A percentile compares a stretch with the other conserved stretches of the same genome.
Conservation (phyloP, 129 eudicot species). For the Chrysanthemum makinoi region DNA sequence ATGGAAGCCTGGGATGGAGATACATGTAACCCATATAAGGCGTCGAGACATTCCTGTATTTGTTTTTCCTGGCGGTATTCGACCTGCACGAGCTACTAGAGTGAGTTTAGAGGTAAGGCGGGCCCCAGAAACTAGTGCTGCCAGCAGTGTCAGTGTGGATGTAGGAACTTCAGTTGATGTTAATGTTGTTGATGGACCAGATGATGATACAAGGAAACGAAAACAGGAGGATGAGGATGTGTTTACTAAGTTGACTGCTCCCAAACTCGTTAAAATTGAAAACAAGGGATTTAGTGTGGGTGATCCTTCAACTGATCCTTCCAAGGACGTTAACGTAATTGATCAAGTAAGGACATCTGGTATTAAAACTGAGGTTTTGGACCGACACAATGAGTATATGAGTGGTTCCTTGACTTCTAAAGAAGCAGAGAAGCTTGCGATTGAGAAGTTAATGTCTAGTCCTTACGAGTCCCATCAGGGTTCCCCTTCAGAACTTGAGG, state of each 20-base stretch:
- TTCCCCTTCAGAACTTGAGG: conserved; percentile 41
- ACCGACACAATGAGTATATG: conserved; percentile 25
- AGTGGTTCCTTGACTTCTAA: conserved; percentile 26
- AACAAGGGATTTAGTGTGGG: conserved; percentile 22
- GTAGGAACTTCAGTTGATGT: conserved; percentile 28
- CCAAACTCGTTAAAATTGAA: conserved; percentile 11
- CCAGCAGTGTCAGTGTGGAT: conserved; percentile 21
- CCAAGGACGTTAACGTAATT: conserved; percentile 11
- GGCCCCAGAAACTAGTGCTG: conserved; percentile 37
- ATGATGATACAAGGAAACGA: conserved; percentile 41
- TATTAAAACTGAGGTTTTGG: conserved; percentile 7
- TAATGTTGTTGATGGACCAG: conserved; percentile 17
- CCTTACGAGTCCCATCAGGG: conserved; percentile 41
- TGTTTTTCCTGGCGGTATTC: conserved; percentile 91
- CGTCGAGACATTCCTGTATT: conserved; percentile 66
- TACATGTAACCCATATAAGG: conserved; percentile 61
- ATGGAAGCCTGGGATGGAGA: conserved; percentile 84
- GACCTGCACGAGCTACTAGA: conserved; percentile 55
- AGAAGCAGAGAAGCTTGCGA: conserved; percentile 51
- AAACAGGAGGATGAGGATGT: conserved; percentile 42
- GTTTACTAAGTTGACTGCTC: conserved; percentile 22
- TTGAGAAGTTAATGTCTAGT: conserved; percentile 42
- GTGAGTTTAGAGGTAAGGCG: conserved; percentile 47
- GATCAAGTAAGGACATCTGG: conserved; percentile 26
- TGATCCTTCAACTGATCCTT: conserved; percentile 20